phyloP scores from a whole-genome alignment of 129 eudicot species.

The Saposhnikovia divaricata region DNA sequence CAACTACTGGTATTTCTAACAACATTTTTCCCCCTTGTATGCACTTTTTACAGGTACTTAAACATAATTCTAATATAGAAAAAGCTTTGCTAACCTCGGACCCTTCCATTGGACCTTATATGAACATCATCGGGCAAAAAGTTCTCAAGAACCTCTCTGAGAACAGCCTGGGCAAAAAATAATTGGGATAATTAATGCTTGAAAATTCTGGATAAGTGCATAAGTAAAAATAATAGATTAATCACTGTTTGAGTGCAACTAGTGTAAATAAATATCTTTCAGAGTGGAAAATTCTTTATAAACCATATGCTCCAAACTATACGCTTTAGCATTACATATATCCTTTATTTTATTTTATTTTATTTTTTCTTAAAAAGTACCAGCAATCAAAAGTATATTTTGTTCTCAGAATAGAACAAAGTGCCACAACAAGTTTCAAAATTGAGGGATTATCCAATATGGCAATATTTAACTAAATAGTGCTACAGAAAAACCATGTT shows the following conservation, averaged over 20 bases:
- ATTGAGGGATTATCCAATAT: not conserved
- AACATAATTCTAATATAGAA: not conserved
- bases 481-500: not conserved
- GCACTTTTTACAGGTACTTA: not conserved
- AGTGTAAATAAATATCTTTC: not conserved
- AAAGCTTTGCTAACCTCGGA: conserved; percentile 58
- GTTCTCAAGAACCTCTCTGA: conserved; percentile 70
- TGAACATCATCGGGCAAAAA: conserved; percentile 88
- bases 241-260: not conserved
- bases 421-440: not conserved
- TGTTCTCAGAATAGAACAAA: not conserved
- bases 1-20: not conserved
- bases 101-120: conserved; percentile 79
- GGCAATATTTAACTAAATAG: not conserved
- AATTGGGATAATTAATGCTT: not conserved
- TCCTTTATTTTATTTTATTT: not conserved
- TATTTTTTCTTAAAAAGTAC: not conserved
- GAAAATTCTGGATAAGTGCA: not conserved
- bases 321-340: not conserved
- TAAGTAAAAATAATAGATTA: not conserved
- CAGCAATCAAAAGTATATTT: not conserved
- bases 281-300: not conserved
- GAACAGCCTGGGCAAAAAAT: conserved; percentile 64
- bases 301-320: not conserved
- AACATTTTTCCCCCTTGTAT: not conserved